These are phyloP conservation scores for Yamadazyma songkhlaensis DNA, from an alignment of 1,139 yeast species.

Conservation along the genomic window DNA sequence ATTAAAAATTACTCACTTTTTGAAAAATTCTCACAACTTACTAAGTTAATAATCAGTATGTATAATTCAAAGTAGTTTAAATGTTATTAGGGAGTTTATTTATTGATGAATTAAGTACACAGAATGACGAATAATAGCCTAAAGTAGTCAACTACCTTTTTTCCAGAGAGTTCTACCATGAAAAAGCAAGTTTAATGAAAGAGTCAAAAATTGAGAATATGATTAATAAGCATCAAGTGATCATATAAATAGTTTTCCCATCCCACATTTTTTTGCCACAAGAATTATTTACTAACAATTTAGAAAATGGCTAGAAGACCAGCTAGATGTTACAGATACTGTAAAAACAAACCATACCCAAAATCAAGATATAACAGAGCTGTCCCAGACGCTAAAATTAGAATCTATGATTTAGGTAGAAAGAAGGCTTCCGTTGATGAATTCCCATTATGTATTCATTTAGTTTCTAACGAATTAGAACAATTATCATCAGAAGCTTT, in stretches of 20 bases:
- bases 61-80: not conserved
- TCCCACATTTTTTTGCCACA: not conserved
- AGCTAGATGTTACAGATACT: slow-evolving; percentile 99
- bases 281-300: slow-evolving; percentile 27
- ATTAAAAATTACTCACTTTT: not conserved
- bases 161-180: no score
- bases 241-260: not conserved
- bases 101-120: not conserved
- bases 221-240: not conserved
- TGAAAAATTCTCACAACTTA: slow-evolving; percentile 5
- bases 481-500: slow-evolving; percentile 99
- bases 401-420: slow-evolving; percentile 99
- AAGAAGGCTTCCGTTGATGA: slow-evolving; percentile 99
- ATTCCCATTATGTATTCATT: slow-evolving; percentile 99
- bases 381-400: slow-evolving; percentile 99
- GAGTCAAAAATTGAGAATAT: not conserved
- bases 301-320: slow-evolving; percentile 99
- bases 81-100: not conserved
- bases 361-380: slow-evolving; percentile 99
- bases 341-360: slow-evolving; percentile 99
- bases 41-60: slow-evolving; percentile 4
- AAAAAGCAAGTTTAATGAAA: not conserved
- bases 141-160: no score
- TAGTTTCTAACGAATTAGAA: slow-evolving; percentile 98
- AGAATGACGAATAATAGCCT: no score